Evolutionary conservation across 225 moss, liverwort and hornwort species (phyloP), one percentile per base, ranked within the genome.

Genomic region (Straminergon stramineum): DNA sequence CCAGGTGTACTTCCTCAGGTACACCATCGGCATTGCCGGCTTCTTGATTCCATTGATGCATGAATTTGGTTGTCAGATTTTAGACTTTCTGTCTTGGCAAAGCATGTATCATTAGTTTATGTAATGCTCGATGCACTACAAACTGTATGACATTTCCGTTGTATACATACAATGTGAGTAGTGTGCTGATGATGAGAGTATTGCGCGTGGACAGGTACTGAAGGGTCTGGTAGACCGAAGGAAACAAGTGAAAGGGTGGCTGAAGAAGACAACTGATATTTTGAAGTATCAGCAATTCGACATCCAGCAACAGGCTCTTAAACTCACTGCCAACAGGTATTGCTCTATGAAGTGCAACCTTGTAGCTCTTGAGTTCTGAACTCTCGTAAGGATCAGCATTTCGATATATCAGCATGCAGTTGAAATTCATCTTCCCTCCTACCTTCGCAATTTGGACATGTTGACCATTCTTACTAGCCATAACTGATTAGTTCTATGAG

Each of bases 1-100:
- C 94, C 96, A 76, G 99, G 99, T 90, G 96, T 99, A 84, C 92
- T 99, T 85, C 99, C 99, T 73, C 99, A 99, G 97, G 99, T 98
- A 82, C 74, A 58, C 32, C 41, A 62, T 86, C 78, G 45, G 48
- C 61, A 61, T 82, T 55, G 37, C 84, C 6, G 89, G 64, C 68
- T 82, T 85, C 63, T 76, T 43, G 55, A 51, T 51, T 89, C 61
- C 70, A 83, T 56, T 11, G 58, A 57, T 56, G 51, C 77, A 34
- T 85, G 82, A 34, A 37, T 51, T 81, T 55, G 37, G n/a, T 86
- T 88, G 51, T 93, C 76, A 68, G 76, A 53, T 41, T 79, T 45
- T 75, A 52, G 65, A 41, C 58, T 87, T 58, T 63, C 43, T 69
- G 31, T 60, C 84, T 89, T 75, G 48, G 60, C 24, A 35, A 28